These are phyloP conservation scores for Didymella pinodella DNA, from an alignment of 2,329 filamentous ascomycete genomes.

Conservation along the genomic window DNA sequence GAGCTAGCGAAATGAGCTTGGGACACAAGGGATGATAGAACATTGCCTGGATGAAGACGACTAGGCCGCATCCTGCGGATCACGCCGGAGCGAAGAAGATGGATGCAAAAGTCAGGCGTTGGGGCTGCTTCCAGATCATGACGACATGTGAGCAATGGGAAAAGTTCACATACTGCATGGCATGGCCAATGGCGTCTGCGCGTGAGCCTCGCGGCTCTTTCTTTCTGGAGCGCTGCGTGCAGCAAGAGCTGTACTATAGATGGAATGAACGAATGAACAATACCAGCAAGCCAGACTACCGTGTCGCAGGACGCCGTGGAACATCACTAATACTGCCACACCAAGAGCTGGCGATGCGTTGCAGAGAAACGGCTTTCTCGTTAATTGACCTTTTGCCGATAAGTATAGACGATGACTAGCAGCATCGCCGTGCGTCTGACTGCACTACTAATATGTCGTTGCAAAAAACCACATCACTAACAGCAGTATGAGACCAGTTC, in stretches of 20 bases:
- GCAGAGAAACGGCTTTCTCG: too few relatives aligned
- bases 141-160: conserved; percentile 3
- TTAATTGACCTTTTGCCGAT: too few relatives aligned
- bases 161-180: conserved; percentile 13
- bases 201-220: conserved; percentile 8
- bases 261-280: conserved; percentile 11
- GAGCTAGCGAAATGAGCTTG: too few relatives aligned
- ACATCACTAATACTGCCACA: too few relatives aligned
- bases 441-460: background rate
- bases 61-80: background rate
- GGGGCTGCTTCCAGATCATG: conserved; percentile 5
- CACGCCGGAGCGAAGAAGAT: too few relatives aligned
- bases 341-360: too few relatives aligned
- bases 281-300: too few relatives aligned
- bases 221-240: conserved; percentile 3
- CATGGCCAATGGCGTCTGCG: conserved; percentile 14
- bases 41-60: background rate
- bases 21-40: background rate
- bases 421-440: background rate
- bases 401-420: too few relatives aligned
- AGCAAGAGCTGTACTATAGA: conserved; percentile 17
- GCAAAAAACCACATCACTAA: background rate
- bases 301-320: too few relatives aligned
- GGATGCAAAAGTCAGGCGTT: conserved; percentile 13
- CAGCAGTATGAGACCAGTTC: background rate